Evolutionary conservation across 257 asterid species (phyloP).

Genomic region (Marsdenia floribunda): DNA sequence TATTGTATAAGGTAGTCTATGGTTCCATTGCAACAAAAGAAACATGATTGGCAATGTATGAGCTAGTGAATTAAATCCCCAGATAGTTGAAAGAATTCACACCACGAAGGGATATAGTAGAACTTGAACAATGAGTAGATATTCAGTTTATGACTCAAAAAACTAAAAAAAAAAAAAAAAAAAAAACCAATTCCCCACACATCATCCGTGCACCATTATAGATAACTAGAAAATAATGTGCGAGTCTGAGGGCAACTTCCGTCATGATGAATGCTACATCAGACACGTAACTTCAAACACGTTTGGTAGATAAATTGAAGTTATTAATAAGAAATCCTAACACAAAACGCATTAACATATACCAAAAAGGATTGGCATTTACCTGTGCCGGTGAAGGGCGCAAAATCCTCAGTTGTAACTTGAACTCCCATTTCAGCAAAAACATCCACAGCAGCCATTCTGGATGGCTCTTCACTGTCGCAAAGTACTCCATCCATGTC

Average conservation of each 20-base stretch:
- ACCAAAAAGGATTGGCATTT: background rate
- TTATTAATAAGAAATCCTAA: background rate
- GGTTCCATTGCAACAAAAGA: background rate
- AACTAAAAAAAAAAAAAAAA: no score
- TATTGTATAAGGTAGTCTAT: background rate
- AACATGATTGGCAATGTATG: background rate
- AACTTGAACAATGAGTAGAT: background rate
- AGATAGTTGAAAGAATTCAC: background rate
- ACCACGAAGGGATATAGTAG: no score
- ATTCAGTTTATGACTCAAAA: background rate
- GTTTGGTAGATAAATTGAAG: background rate
- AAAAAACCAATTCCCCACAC: no score
- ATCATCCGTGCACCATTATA: background rate
- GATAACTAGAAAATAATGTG: background rate
- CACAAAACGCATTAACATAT: background rate
- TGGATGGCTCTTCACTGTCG: constrained; percentile 84
- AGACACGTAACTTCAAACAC: background rate
- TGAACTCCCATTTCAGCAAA: constrained; percentile 93
- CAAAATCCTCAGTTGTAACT: constrained; percentile 75
- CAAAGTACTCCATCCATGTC: constrained; percentile 98
- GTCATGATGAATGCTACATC: background rate
- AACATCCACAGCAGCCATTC: constrained; percentile 87
- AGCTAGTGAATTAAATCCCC: background rate
- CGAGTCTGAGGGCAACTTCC: background rate
- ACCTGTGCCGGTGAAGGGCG: constrained; percentile 98